These are phyloP conservation scores for Stipa capillata DNA, from an alignment of 176 grass and related monocot genomes.

Conservation along the genomic window DNA sequence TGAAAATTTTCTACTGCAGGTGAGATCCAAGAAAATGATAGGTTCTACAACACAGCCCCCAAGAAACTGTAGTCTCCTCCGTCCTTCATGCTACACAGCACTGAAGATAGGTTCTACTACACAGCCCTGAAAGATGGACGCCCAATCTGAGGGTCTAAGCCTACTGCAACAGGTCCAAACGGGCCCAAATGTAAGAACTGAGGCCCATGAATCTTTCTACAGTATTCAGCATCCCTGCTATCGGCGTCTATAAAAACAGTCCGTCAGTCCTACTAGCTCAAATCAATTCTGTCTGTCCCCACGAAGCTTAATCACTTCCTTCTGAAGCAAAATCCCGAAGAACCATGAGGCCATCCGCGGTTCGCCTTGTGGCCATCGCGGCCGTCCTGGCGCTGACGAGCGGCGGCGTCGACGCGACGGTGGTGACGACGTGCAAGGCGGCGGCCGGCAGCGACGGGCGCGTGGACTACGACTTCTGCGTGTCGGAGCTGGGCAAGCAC, in stretches of 20 bases:
- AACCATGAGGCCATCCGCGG: background rate
- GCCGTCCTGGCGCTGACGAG: background rate
- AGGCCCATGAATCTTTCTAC: background rate
- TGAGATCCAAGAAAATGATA: too few species aligned
- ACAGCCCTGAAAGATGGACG: too few species aligned
- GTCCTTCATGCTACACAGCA: too few species aligned
- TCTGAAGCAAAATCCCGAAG: background rate
- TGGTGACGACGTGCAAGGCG: slow-evolving; percentile 37
- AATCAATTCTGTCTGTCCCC: background rate
- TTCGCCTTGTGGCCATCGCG: background rate
- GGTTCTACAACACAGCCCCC: too few species aligned
- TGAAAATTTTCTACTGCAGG: too few species aligned
- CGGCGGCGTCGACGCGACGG: background rate
- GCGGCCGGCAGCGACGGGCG: slow-evolving; percentile 29
- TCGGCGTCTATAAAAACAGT: background rate
- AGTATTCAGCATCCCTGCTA: background rate
- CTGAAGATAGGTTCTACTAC: too few species aligned
- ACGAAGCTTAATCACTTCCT: background rate
- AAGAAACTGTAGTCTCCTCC: too few species aligned
- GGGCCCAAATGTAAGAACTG: background rate
- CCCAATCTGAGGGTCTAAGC: too few species aligned
- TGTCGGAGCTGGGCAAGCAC: slow-evolving; percentile 29
- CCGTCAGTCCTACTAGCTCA: background rate
- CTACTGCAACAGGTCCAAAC: background rate
- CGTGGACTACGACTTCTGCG: slow-evolving; percentile 50